These are phyloP conservation scores for Verticillium albo-atrum DNA, from an alignment of 2,329 filamentous ascomycete genomes.

Conservation along the genomic window DNA sequence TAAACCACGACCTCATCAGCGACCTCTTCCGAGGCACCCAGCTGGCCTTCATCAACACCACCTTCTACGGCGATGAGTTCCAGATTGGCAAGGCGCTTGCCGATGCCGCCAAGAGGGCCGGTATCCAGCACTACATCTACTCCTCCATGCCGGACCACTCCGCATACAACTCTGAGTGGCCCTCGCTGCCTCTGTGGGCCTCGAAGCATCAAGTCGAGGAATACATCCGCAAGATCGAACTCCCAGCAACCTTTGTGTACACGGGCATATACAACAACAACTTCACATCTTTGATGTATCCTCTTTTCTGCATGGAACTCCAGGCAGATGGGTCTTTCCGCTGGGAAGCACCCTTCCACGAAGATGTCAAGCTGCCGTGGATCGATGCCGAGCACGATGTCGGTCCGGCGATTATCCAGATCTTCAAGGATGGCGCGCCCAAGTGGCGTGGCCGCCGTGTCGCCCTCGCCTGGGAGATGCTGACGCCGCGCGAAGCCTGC, in stretches of 20 bases:
- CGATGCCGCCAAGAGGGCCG: conserved; percentile 79
- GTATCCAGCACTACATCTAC: conserved; percentile 90
- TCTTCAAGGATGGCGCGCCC: conserved; percentile 86
- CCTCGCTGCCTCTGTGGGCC: conserved; percentile 83
- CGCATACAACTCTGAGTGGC: conserved; percentile 71
- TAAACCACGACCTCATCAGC: conserved; percentile 69
- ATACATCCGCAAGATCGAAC: conserved; percentile 75
- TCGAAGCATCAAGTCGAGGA: conserved; percentile 91
- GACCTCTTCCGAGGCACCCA: conserved; percentile 80
- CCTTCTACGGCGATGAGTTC: conserved; percentile 92
- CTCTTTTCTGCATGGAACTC: conserved; percentile 92
- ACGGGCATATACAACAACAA: conserved; percentile 99
- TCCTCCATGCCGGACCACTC: conserved; percentile 96
- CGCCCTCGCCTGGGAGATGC: conserved; percentile 83
- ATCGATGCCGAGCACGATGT: conserved; percentile 95
- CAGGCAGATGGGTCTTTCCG: conserved; percentile 79
- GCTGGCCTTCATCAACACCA: conserved; percentile 96
- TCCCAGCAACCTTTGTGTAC: conserved; percentile 90
- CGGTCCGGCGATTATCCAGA: conserved; percentile 83
- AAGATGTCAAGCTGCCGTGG: conserved; percentile 86
- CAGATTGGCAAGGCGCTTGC: conserved; percentile 84
- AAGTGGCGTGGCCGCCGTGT: conserved; percentile 81
- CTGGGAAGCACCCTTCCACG: conserved; percentile 93
- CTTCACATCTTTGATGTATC: conserved; percentile 89
- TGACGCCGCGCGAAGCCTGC: conserved; percentile 81